These are phyloP conservation scores for Cyclocybe aegerita DNA, from an alignment of 768 basidiomycete species.

Conservation along the genomic window DNA sequence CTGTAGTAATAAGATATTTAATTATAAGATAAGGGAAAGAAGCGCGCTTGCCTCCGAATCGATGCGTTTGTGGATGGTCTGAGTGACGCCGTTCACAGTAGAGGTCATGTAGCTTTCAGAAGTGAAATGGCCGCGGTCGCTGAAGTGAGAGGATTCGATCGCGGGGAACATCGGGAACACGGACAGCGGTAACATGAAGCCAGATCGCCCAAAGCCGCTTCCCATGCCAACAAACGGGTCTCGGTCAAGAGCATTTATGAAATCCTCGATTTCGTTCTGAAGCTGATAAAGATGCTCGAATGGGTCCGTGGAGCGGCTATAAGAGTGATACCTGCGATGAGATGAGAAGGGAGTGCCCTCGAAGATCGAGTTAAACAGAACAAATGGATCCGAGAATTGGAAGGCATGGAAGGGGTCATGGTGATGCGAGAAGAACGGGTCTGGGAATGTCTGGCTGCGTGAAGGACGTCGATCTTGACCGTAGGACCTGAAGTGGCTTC, in stretches of 20 bases:
- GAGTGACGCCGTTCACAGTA: constrained; percentile 67
- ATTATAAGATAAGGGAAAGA: background rate
- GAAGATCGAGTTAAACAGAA: constrained; percentile 73
- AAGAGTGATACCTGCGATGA: constrained; percentile 28
- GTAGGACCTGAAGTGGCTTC: constrained; percentile 21
- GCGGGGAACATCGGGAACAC: constrained; percentile 26
- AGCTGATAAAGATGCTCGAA: constrained; percentile 33
- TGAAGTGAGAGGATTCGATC: constrained; percentile 27
- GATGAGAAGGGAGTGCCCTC: constrained; percentile 34
- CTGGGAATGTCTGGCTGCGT: constrained; percentile 33
- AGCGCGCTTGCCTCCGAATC: constrained; percentile 56
- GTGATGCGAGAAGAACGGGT: constrained; percentile 39
- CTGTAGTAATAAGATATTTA: constrained; percentile 32
- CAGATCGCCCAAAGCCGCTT: constrained; percentile 20
- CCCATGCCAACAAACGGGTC: constrained; percentile 26
- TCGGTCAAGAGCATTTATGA: constrained; percentile 31
- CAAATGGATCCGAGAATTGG: constrained; percentile 73
- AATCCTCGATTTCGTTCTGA: constrained; percentile 29
- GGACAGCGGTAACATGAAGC: constrained; percentile 17
- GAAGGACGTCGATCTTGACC: constrained; percentile 21
- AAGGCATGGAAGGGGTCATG: constrained; percentile 33
- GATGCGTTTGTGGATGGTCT: constrained; percentile 50
- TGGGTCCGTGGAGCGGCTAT: constrained; percentile 24
- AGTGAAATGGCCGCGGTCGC: constrained; percentile 37
- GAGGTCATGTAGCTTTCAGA: constrained; percentile 58